Evolutionary conservation across 2,329 filamentous ascomycete species (phyloP).

Genomic region (Albophoma yamanashiensis): DNA sequence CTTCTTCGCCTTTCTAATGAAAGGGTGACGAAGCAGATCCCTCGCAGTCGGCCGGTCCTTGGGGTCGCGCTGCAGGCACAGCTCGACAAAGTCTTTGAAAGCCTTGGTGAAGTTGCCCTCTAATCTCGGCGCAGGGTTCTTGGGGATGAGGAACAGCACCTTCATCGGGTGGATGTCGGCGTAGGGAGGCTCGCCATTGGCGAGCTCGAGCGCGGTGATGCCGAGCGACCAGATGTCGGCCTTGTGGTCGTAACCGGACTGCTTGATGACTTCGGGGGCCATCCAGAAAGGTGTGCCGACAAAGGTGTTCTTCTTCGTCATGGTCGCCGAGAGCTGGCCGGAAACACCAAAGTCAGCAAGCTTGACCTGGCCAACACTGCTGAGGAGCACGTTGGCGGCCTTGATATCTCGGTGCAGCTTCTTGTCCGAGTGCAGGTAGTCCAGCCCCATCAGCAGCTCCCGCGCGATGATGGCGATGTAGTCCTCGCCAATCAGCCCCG

Average conservation of each 20-base stretch:
- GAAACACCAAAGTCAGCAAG: conserved; percentile 96
- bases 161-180: conserved; percentile 98
- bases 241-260: conserved; percentile 95
- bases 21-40: conserved; percentile 81
- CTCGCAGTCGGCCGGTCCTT: conserved; percentile 78
- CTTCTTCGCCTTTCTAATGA: conserved; percentile 84
- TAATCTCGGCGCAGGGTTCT: conserved; percentile 76
- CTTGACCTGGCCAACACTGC: conserved; percentile 89
- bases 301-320: conserved; percentile 99
- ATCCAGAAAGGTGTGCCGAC: conserved; percentile 99
- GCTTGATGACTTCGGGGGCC: conserved; percentile 97
- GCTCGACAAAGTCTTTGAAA: conserved; percentile 76
- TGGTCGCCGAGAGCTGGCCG: conserved; percentile 89
- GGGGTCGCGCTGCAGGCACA: conserved; percentile 82
- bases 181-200: conserved; percentile 86
- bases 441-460: conserved; percentile 79
- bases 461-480: conserved; percentile 94
- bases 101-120: conserved; percentile 72
- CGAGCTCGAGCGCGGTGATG: conserved; percentile 86
- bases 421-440: conserved; percentile 90
- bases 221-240: conserved; percentile 96
- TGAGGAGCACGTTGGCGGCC: conserved; percentile 85
- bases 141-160: conserved; percentile 90
- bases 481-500: conserved; percentile 80
- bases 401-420: conserved; percentile 97